These are phyloP conservation scores for Solanum stenotomum DNA, from an alignment of 257 asterid genomes.

Conservation along the genomic window DNA sequence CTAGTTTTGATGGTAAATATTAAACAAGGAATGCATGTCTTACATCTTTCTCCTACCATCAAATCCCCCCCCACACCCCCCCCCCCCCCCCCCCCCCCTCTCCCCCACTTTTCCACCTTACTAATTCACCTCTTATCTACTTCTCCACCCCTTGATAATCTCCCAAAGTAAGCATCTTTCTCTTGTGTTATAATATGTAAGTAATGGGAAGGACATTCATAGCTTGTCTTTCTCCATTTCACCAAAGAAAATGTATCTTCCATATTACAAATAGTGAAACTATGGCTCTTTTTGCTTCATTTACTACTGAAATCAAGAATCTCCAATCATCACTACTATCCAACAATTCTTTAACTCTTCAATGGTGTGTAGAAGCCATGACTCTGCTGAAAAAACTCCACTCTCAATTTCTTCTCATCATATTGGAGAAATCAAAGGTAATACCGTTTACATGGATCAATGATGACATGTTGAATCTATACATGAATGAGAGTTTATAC, in stretches of 20 bases:
- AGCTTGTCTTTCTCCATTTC: conserved; percentile 7
- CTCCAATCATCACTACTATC: conserved; percentile 2
- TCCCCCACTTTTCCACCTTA: not conserved
- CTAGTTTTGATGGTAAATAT: not conserved
- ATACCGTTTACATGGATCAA: not conserved
- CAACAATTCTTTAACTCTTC: not conserved
- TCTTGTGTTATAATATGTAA: not conserved
- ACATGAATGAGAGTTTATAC: conserved; percentile 12
- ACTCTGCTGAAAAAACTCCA: conserved; percentile 5
- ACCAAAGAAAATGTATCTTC: not conserved
- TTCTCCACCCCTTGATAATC: not conserved
- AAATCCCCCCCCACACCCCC: too few species aligned
- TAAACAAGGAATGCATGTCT: not conserved
- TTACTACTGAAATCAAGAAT: not conserved
- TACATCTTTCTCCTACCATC: not conserved
- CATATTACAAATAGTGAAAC: not conserved
- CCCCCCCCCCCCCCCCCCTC: not conserved
- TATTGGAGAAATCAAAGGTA: not conserved
- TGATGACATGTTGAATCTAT: not conserved
- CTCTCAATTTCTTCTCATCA: not conserved
- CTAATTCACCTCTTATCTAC: not conserved
- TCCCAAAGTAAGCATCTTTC: not conserved
- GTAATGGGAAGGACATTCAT: not conserved
- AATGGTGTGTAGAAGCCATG: conserved; percentile 11
- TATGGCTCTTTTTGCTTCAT: not conserved